These are phyloP conservation scores for Penicillium cinerascens DNA, from an alignment of 495 filamentous ascomycete genomes.

Conservation along the genomic window DNA sequence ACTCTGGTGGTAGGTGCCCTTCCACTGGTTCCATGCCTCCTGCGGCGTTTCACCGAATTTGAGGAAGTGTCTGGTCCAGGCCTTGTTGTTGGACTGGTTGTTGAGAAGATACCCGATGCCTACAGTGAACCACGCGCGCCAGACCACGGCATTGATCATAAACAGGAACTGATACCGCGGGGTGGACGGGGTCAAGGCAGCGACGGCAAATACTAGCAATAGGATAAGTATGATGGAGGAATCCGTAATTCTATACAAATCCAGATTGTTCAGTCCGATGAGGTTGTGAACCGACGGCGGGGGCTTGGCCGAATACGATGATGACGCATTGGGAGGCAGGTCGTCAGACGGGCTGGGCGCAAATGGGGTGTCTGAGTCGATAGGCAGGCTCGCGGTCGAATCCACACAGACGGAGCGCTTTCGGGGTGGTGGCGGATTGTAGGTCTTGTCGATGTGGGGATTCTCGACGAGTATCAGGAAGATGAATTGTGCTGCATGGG, in stretches of 20 bases:
- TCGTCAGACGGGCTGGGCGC: conserved; percentile 41
- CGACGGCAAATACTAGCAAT: conserved; percentile 67
- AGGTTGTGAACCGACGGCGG: conserved; percentile 75
- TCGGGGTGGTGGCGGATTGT: conserved; percentile 83
- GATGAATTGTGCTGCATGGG: conserved; percentile 90
- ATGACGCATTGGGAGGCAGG: conserved; percentile 31
- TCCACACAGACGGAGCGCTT: conserved; percentile 47
- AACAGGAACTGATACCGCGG: conserved; percentile 71
- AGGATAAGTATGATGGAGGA: conserved; percentile 71
- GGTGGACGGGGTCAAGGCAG: conserved; percentile 74
- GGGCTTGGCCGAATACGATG: conserved; percentile 36
- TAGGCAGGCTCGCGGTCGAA: conserved; percentile 30
- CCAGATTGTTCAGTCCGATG: conserved; percentile 76
- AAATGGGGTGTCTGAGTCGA: conserved; percentile 33
- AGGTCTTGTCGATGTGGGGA: conserved; percentile 97
- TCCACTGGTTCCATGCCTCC: conserved; percentile 98
- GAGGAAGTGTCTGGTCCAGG: conserved; percentile 94
- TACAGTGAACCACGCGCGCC: conserved; percentile 90
- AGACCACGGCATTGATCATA: conserved; percentile 70
- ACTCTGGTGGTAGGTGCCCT: conserved; percentile 89
- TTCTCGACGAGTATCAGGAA: conserved; percentile 91
- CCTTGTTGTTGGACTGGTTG: conserved; percentile 81
- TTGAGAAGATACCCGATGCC: conserved; percentile 83
- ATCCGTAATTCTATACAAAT: conserved; percentile 82
- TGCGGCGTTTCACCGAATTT: conserved; percentile 88